Evolutionary conservation across 192 early-diverging fungal genomes (phyloP).

Genomic region (Coemansia brasiliensis): DNA sequence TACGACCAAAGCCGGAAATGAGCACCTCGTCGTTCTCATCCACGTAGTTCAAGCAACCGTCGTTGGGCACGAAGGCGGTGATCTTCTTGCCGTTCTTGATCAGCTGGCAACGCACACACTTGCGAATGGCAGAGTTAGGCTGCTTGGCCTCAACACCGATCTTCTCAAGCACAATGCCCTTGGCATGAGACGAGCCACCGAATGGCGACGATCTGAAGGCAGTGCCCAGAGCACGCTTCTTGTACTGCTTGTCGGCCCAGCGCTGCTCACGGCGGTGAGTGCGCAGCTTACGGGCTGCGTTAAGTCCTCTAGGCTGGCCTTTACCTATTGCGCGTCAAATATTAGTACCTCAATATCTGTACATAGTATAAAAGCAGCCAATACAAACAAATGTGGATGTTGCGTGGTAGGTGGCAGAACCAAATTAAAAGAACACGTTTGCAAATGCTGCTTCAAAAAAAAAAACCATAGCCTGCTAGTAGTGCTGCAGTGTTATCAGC

Average conservation of each 20-base stretch:
- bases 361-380: too few species aligned
- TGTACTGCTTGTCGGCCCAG: conserved; percentile 99
- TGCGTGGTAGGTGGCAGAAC: too few species aligned
- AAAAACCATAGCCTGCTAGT: too few species aligned
- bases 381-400: too few species aligned
- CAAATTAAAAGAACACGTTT: too few species aligned
- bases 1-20: conserved; percentile 99
- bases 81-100: conserved; percentile 99
- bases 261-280: conserved; percentile 96
- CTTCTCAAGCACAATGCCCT: conserved; percentile 99
- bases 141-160: conserved; percentile 99
- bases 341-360: not conserved
- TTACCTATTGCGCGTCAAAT: conserved; percentile 33
- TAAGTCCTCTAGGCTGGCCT: conserved; percentile 96
- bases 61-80: conserved; percentile 99
- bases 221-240: conserved; percentile 97
- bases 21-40: conserved; percentile 99
- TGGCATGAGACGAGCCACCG: conserved; percentile 99
- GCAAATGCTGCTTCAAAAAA: too few species aligned
- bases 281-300: conserved; percentile 98
- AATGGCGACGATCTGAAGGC: conserved; percentile 98
- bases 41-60: conserved; percentile 99
- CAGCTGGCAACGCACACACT: conserved; percentile 99
- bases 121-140: conserved; percentile 99
- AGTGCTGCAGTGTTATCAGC: too few species aligned